Evolutionary conservation across 495 filamentous ascomycete genomes (phyloP).

Genomic region (Jackrogersella minutella): DNA sequence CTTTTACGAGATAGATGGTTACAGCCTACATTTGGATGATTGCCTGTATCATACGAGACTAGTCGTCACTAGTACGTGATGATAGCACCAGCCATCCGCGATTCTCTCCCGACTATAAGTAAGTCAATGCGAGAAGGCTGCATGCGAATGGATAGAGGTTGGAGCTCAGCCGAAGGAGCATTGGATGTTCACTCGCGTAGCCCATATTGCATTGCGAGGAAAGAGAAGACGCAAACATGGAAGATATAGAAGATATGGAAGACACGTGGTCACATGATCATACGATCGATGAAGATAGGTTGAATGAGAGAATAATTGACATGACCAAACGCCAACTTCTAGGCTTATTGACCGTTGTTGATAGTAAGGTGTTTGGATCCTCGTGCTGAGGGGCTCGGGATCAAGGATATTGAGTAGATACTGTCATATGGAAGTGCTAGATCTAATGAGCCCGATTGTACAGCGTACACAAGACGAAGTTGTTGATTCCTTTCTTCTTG

Average conservation of each 20-base stretch:
- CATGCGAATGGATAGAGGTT: slow-evolving; percentile 7
- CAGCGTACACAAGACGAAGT: not conserved
- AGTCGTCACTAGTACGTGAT: not conserved
- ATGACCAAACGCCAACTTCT: slow-evolving; percentile 1
- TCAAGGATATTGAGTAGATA: not conserved
- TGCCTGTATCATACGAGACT: not conserved
- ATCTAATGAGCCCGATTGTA: not conserved
- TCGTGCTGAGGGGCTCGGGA: not conserved
- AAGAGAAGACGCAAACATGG: not conserved
- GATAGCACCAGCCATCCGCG: not conserved
- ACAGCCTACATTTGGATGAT: not conserved
- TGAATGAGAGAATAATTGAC: slow-evolving; percentile 35
- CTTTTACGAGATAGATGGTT: not conserved
- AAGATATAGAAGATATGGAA: too few relatives aligned
- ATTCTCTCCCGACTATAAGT: not conserved
- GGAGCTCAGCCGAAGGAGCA: not conserved
- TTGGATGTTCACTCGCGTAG: slow-evolving; percentile 10
- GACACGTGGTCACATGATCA: slow-evolving; percentile 29
- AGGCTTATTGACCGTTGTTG: not conserved
- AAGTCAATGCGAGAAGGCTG: not conserved
- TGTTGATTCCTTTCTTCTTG: not conserved
- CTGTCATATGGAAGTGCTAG: not conserved
- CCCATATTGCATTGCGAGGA: slow-evolving; percentile 1
- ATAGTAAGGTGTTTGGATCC: not conserved
- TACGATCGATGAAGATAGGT: slow-evolving; percentile 27